These are phyloP conservation scores for Pseudocercospora macadamiae DNA, from an alignment of 2,329 filamentous ascomycete genomes.

Conservation along the genomic window DNA sequence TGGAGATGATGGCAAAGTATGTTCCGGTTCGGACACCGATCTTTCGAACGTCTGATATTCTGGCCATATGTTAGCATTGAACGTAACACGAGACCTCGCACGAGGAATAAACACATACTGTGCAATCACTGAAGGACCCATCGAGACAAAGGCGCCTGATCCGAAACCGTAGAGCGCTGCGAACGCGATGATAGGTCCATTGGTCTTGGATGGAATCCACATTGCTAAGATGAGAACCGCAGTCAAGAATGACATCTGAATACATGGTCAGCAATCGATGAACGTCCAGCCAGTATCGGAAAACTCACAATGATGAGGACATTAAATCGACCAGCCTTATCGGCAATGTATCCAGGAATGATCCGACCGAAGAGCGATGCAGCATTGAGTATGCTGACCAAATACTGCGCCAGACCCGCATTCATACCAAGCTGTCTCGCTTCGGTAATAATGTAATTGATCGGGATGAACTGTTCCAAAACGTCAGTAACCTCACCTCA, in stretches of 20 bases:
- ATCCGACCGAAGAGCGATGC: conserved; percentile 58
- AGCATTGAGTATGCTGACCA: conserved; percentile 68
- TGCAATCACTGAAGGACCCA: conserved; percentile 66
- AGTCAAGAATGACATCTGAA: conserved; percentile 49
- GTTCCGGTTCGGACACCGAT: conserved; percentile 70
- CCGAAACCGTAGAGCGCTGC: conserved; percentile 70
- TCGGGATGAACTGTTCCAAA: conserved; percentile 53
- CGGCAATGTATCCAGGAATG: conserved; percentile 57
- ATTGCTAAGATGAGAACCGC: conserved; percentile 56
- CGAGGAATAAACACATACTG: conserved; percentile 58
- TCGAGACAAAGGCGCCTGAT: conserved; percentile 66
- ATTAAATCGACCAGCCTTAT: conserved; percentile 59
- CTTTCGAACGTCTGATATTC: conserved; percentile 66
- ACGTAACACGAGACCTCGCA: background rate
- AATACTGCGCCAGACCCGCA: conserved; percentile 55
- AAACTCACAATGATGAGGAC: conserved; percentile 47
- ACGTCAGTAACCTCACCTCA: background rate
- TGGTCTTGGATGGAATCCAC: conserved; percentile 56
- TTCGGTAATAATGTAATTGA: conserved; percentile 54
- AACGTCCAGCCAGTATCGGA: conserved; percentile 20
- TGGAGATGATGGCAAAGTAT: conserved; percentile 62
- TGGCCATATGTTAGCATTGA: background rate
- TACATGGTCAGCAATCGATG: conserved; percentile 32
- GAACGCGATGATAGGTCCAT: conserved; percentile 65
- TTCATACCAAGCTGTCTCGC: conserved; percentile 55